Evolutionary conservation across 108 stramenopile genomes (phyloP).

Genomic region (Skeletonema costatum): DNA sequence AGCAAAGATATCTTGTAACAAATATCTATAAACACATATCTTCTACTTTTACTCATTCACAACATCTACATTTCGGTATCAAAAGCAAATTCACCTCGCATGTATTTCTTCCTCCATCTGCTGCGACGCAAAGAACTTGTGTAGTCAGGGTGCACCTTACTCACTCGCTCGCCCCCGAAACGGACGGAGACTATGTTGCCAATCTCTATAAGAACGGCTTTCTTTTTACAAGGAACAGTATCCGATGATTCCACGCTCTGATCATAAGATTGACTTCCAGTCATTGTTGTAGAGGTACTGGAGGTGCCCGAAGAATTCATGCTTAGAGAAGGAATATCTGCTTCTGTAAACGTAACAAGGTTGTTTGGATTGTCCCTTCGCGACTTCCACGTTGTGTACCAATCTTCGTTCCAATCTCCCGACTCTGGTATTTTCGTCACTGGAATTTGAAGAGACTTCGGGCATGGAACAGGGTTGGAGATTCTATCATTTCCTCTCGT

Average conservation of each 20-base stretch:
- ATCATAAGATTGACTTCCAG: neutral
- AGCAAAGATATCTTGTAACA: neutral
- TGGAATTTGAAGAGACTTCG: constrained; percentile 75
- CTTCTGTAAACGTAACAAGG: constrained; percentile 24
- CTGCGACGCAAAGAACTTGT: constrained; percentile 76
- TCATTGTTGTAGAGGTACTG: neutral
- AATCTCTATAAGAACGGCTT: constrained; percentile 56
- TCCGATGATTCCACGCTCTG: constrained; percentile 4
- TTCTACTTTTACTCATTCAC: neutral
- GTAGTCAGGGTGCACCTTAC: constrained; percentile 64
- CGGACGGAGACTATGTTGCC: constrained; percentile 65
- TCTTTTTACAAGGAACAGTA: constrained; percentile 25
- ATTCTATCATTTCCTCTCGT: constrained; percentile 61
- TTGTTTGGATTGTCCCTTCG: constrained; percentile 51
- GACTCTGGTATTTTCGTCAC: constrained; percentile 63
- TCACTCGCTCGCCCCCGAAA: constrained; percentile 70
- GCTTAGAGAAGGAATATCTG: constrained; percentile 1
- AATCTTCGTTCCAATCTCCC: constrained; percentile 78
- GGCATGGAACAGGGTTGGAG: constrained; percentile 58
- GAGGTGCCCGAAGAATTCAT: neutral
- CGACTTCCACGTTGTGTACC: constrained; percentile 72
- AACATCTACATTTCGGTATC: neutral
- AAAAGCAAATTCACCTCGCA: constrained; percentile 29
- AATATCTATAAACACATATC: neutral
- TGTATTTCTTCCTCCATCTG: constrained; percentile 84